Evolutionary conservation across 805 yeast species (phyloP).

Genomic region (Ogataea degrootiae): DNA sequence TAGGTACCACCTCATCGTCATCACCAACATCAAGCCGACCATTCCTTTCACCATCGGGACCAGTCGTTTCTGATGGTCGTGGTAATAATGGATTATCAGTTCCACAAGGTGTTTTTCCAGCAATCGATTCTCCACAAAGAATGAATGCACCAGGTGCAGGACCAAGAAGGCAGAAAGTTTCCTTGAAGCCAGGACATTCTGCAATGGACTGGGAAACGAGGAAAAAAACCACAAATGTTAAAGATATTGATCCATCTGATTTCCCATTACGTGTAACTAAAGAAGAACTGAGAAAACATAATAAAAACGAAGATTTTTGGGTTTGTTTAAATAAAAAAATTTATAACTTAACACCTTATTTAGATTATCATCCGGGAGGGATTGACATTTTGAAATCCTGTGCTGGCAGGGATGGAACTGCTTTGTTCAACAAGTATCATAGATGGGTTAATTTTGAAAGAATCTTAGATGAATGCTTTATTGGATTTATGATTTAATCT

Average conservation of each 20-base stretch:
- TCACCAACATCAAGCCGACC: slow-evolving; percentile 6
- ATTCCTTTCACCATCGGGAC: slow-evolving; percentile 12
- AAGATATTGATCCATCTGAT: slow-evolving; percentile 41
- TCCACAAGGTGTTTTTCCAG: slow-evolving; percentile 8
- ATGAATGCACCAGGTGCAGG: slow-evolving; percentile 9
- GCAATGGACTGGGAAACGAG: slow-evolving; percentile 81
- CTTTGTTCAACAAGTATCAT: slow-evolving; percentile 65
- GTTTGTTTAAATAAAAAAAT: slow-evolving; percentile 74
- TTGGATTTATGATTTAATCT: slow-evolving; percentile 48
- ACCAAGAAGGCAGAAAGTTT: slow-evolving; percentile 47
- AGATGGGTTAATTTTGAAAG: slow-evolving; percentile 77
- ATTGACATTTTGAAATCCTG: slow-evolving; percentile 66
- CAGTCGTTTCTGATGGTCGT: background rate
- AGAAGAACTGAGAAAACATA: slow-evolving; percentile 59
- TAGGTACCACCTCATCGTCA: background rate
- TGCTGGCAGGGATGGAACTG: slow-evolving; percentile 83
- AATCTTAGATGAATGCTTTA: slow-evolving; percentile 69
- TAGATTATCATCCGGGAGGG: slow-evolving; percentile 93
- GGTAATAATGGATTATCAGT: no score
- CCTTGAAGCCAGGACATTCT: slow-evolving; percentile 72
- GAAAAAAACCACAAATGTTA: slow-evolving; percentile 44
- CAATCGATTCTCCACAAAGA: slow-evolving; percentile 17
- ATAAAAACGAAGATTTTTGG: slow-evolving; percentile 72
- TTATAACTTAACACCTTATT: slow-evolving; percentile 79
- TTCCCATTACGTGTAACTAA: slow-evolving; percentile 55